These are phyloP conservation scores for Houttuynia cordata DNA, from an alignment of 164 flowering plant genomes.

Conservation along the genomic window DNA sequence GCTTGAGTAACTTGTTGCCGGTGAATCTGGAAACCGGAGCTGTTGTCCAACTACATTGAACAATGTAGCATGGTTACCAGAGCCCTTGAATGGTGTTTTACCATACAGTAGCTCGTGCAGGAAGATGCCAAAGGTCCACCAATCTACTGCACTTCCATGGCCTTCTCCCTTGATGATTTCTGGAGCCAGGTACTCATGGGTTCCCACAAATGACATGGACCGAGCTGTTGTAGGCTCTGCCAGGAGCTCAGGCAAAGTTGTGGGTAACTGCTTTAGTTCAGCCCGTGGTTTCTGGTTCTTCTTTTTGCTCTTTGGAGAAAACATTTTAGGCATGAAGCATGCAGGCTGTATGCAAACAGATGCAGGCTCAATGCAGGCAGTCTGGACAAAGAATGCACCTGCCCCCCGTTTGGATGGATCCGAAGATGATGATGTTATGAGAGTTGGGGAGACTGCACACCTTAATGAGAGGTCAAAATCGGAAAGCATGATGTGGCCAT, in stretches of 20 bases:
- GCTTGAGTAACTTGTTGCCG: conserved; percentile 23
- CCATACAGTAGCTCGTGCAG: conserved; percentile 62
- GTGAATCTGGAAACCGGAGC: conserved; percentile 59
- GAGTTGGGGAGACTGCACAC: conserved; percentile 77
- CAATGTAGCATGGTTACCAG: conserved; percentile 51
- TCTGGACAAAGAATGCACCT: conserved; percentile 70
- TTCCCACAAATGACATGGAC: conserved; percentile 80
- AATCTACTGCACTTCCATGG: conserved; percentile 76
- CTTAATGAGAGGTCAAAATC: conserved; percentile 85
- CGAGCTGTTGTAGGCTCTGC: conserved; percentile 64
- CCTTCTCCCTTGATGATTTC: conserved; percentile 77
- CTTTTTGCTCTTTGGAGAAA: conserved; percentile 59
- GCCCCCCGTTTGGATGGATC: conserved; percentile 39
- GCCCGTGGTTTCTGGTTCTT: conserved; percentile 30
- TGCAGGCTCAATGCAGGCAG: conserved; percentile 78
- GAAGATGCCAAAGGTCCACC: conserved; percentile 85
- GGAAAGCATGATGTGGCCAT: conserved; percentile 92
- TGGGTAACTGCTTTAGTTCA: conserved; percentile 23
- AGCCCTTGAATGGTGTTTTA: conserved; percentile 65
- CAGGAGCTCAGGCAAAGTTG: conserved; percentile 38
- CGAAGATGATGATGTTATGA: conserved; percentile 39
- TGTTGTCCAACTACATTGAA: conserved; percentile 57
- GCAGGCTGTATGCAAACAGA: conserved; percentile 82
- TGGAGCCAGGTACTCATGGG: conserved; percentile 76
- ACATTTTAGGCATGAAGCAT: conserved; percentile 73